Evolutionary conservation across 306 rosid genomes (phyloP).

Genomic region (Cicer yamashitae): DNA sequence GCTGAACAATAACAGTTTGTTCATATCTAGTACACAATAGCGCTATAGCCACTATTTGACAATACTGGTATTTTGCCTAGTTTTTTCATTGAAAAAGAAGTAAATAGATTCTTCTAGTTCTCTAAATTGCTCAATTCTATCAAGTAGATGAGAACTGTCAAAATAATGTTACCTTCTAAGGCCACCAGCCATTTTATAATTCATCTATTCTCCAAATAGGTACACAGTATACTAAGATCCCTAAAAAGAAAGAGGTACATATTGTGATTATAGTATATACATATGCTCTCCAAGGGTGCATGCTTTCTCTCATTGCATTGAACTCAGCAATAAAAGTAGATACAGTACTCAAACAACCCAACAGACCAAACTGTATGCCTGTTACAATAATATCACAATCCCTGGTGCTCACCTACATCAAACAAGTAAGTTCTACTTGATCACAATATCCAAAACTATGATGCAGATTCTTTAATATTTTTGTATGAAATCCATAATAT

Average conservation of each 20-base stretch:
- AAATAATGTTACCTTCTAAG: not conserved
- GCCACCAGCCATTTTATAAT: not conserved
- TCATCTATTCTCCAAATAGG: slow-evolving; percentile 59
- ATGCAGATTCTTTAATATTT: not conserved
- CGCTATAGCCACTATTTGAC: not conserved
- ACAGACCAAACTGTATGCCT: slow-evolving; percentile 67
- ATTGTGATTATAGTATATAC: slow-evolving; percentile 62
- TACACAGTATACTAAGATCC: slow-evolving; percentile 58
- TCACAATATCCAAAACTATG: slow-evolving; percentile 8
- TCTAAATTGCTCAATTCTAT: not conserved
- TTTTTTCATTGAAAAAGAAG: not conserved
- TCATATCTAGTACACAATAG: not conserved
- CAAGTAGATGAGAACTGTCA: not conserved
- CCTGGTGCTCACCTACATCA: slow-evolving; percentile 57
- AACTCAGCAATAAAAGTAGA: slow-evolving; percentile 78
- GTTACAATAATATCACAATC: slow-evolving; percentile 53
- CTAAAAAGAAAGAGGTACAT: slow-evolving; percentile 55
- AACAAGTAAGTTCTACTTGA: not conserved
- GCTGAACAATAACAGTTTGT: not conserved
- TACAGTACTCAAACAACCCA: slow-evolving; percentile 78
- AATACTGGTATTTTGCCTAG: not conserved
- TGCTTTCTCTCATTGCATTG: slow-evolving; percentile 72
- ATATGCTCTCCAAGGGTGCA: slow-evolving; percentile 71
- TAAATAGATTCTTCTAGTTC: not conserved
- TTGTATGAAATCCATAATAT: not conserved